Conservation (phyloP, 768 basidiomycete genomes). For the Mycena olivaceomarginata region DNA sequence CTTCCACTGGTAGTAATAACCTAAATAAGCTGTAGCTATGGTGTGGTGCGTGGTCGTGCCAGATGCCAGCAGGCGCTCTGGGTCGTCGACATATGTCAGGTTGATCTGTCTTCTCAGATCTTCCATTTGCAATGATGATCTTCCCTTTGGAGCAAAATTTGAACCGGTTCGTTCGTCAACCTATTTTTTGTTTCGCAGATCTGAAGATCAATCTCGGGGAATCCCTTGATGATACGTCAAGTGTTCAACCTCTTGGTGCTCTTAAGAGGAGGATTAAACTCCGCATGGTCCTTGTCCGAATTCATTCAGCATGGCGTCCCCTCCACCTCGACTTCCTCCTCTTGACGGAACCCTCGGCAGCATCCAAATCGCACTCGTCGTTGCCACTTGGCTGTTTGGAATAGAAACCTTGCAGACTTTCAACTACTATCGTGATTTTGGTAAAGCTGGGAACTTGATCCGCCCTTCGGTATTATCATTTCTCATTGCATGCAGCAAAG, state of each 20-base stretch:
- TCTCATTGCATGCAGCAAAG: not conserved
- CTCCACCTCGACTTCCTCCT: not conserved
- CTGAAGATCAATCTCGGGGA: no score
- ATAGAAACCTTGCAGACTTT: conserved; percentile 4
- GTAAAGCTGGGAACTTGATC: not conserved
- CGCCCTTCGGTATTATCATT: not conserved
- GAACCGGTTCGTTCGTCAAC: no score
- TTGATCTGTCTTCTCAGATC: no score
- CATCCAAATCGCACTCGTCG: not conserved
- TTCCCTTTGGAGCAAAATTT: no score
- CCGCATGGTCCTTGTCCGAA: not conserved
- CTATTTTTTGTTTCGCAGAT: no score
- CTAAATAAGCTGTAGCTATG: no score
- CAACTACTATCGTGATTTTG: conserved; percentile 18
- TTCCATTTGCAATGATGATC: no score
- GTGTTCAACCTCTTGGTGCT: not conserved
- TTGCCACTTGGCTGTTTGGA: conserved; percentile 9
- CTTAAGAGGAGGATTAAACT: not conserved
- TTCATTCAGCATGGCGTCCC: not conserved
- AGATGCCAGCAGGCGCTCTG: no score
- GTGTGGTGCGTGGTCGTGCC: no score
- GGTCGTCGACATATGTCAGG: no score
- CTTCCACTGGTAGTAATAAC: no score
- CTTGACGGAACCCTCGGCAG: not conserved
- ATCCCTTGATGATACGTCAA: no score